Conservation (phyloP, 2,329 filamentous ascomycete genomes). For the Massarina eburnea region DNA sequence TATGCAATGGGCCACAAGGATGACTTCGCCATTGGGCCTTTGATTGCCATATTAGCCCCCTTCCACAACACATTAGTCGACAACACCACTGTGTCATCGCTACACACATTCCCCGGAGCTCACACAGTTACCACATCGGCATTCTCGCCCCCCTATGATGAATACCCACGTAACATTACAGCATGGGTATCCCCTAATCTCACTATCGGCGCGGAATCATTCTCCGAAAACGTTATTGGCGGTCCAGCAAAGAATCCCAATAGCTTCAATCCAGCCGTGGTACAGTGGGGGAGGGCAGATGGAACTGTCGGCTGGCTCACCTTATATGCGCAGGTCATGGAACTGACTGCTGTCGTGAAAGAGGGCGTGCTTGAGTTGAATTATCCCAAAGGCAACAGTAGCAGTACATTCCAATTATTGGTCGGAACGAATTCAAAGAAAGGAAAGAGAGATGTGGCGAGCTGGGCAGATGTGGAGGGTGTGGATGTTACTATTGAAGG, state of each 20-base stretch:
- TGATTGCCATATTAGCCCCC: constrained; percentile 58
- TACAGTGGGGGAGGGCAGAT: constrained; percentile 55
- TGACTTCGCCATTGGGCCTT: constrained; percentile 61
- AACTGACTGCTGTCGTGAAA: constrained; percentile 22
- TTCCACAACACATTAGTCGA: constrained; percentile 54
- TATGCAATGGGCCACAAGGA: constrained; percentile 60
- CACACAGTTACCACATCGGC: constrained; percentile 56
- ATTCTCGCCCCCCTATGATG: constrained; percentile 62
- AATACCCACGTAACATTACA: constrained; percentile 59
- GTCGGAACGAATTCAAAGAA: constrained; percentile 49
- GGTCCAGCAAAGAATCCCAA: constrained; percentile 55
- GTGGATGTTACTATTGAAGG: constrained; percentile 50
- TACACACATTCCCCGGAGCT: constrained; percentile 55
- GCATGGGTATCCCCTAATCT: constrained; percentile 60
- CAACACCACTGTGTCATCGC: constrained; percentile 36
- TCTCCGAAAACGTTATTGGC: constrained; percentile 58
- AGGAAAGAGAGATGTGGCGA: constrained; percentile 47
- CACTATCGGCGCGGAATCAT: constrained; percentile 63
- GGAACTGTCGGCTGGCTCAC: constrained; percentile 33
- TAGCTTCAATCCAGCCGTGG: constrained; percentile 61
- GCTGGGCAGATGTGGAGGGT: constrained; percentile 54
- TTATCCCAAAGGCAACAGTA: constrained; percentile 56
- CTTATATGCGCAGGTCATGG: constrained; percentile 29
- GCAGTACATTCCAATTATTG: constrained; percentile 55
- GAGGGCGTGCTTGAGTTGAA: constrained; percentile 50